phyloP scores from a whole-genome alignment of 352 stramenopile species.

The Globisporangium nunn region DNA sequence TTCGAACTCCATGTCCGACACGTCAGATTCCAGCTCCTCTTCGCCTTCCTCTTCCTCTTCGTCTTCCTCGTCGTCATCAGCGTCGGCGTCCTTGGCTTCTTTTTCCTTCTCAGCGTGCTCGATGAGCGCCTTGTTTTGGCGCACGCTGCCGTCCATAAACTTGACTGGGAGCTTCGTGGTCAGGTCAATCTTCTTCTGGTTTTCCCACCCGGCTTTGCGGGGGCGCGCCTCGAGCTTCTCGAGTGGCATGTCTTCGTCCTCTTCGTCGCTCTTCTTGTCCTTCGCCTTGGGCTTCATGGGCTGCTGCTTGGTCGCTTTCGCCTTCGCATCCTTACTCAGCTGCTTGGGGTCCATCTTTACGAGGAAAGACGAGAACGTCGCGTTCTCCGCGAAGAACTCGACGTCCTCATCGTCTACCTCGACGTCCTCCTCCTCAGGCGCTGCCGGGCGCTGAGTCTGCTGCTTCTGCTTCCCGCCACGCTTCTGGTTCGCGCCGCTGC shows the following conservation, averaged over 20 bases:
- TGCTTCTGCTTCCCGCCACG: constrained; percentile 21
- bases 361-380: constrained; percentile 65
- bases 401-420: constrained; percentile 76
- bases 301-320: constrained; percentile 22
- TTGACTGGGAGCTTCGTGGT: constrained; percentile 79
- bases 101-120: constrained; percentile 27
- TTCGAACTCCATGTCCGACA: constrained; percentile 82
- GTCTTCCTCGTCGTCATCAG: constrained; percentile 25
- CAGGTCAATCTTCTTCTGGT: constrained; percentile 45
- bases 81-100: constrained; percentile 15
- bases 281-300: constrained; percentile 13
- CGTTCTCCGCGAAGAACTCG: constrained; percentile 71
- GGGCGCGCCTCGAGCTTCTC: constrained; percentile 73
- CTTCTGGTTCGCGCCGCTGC: not conserved
- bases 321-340: constrained; percentile 37
- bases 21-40: constrained; percentile 50
- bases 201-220: constrained; percentile 55
- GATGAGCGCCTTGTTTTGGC: constrained; percentile 57
- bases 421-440: constrained; percentile 29
- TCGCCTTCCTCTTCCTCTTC: constrained; percentile 11
- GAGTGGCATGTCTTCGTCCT: constrained; percentile 44
- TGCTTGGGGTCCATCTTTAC: constrained; percentile 71
- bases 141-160: constrained; percentile 82
- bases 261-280: constrained; percentile 16
- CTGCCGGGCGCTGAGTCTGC: constrained; percentile 13